Evolutionary conservation across 2,329 filamentous ascomycete species (phyloP).

Genomic region (Trichoderma sp.): DNA sequence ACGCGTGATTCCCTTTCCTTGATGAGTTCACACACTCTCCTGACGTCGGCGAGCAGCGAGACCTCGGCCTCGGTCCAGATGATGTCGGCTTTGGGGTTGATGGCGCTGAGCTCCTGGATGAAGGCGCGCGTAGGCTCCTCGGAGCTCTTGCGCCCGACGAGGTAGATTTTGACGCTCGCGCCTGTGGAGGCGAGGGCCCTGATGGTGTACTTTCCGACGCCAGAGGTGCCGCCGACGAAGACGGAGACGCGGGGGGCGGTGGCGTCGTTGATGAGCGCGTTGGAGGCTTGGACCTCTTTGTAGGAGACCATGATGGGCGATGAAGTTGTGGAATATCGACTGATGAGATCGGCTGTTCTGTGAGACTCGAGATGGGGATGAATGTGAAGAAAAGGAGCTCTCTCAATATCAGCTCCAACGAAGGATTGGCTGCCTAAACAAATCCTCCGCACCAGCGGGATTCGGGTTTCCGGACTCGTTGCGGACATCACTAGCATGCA

Average conservation of each 20-base stretch:
- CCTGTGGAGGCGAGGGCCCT: neutral
- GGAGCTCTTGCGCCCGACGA: constrained; percentile 4
- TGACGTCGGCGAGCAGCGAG: neutral
- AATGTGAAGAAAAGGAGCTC: neutral
- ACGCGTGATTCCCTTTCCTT: neutral
- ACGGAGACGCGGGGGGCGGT: constrained; percentile 3
- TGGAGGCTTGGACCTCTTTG: constrained; percentile 6
- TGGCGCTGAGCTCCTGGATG: neutral
- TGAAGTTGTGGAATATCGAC: neutral
- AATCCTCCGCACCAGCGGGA: neutral
- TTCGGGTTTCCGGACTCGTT: neutral
- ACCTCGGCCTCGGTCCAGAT: constrained; percentile 5
- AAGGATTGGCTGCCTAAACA: neutral
- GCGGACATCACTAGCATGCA: neutral
- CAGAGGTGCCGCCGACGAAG: constrained; percentile 6
- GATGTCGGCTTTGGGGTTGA: constrained; percentile 7
- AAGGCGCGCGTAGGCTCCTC: neutral
- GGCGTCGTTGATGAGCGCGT: constrained; percentile 12
- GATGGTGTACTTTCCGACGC: constrained; percentile 5
- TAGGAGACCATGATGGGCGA: neutral
- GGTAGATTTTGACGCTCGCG: constrained; percentile 1
- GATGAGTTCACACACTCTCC: neutral
- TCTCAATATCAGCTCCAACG: no score
- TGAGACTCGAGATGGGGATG: neutral
- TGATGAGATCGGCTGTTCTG: no score